Evolutionary conservation across 495 filamentous ascomycete genomes (phyloP).

Genomic region (Trichocladium antarcticum): DNA sequence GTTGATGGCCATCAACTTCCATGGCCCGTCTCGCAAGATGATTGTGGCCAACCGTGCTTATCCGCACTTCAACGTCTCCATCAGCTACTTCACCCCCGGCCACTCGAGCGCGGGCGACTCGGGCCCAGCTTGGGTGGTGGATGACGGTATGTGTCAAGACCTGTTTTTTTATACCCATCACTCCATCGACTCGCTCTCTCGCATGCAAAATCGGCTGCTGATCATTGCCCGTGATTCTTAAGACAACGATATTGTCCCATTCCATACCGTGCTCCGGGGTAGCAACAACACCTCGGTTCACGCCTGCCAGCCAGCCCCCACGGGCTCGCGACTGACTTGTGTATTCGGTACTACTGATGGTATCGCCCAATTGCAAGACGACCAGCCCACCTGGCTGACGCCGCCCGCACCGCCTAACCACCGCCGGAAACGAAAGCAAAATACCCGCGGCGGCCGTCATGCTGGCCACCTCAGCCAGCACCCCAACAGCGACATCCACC

Average conservation of each 20-base stretch:
- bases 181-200: no score
- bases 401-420: background rate
- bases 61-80: background rate
- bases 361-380: conserved; percentile 10
- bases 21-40: conserved; percentile 17
- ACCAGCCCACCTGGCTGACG: conserved; percentile 10
- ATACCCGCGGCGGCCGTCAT: background rate
- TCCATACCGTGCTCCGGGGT: background rate
- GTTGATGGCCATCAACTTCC: conserved; percentile 24
- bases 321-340: conserved; percentile 12
- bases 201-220: no score
- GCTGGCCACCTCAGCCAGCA: background rate
- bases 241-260: background rate
- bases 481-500: background rate
- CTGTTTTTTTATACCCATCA: background rate
- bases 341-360: conserved; percentile 27
- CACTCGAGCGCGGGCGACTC: background rate
- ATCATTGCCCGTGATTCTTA: background rate
- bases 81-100: conserved; percentile 11
- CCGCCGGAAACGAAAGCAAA: no score
- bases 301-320: conserved; percentile 7
- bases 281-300: background rate
- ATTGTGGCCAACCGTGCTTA: conserved; percentile 18
- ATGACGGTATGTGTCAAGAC: background rate
- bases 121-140: conserved; percentile 11